These are phyloP conservation scores for Arthrobotrys musiformis DNA, from an alignment of 2,329 filamentous ascomycete species.

Conservation along the genomic window DNA sequence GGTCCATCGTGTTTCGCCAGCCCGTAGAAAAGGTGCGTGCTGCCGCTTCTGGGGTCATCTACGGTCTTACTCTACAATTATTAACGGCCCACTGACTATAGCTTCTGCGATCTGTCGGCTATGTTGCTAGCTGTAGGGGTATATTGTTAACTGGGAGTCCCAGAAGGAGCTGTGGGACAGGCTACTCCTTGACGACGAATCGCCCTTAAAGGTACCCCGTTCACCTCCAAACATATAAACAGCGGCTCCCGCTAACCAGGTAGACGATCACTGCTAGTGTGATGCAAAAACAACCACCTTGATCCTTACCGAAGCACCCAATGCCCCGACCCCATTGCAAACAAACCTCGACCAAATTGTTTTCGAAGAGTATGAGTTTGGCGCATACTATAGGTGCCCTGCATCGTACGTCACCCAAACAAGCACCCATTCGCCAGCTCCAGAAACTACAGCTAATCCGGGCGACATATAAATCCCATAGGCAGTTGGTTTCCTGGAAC, in stretches of 20 bases:
- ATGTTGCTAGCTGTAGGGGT: slow-evolving; percentile 68
- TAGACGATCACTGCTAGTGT: slow-evolving; percentile 65
- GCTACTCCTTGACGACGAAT: slow-evolving; percentile 79
- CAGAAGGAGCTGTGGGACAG: slow-evolving; percentile 96
- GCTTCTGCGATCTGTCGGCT: neutral
- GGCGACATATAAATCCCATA: neutral
- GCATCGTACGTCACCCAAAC: slow-evolving; percentile 67
- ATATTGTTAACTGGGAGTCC: slow-evolving; percentile 94
- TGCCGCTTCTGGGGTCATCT: neutral
- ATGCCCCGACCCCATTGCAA: slow-evolving; percentile 81
- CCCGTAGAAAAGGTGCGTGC: slow-evolving; percentile 78
- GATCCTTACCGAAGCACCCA: slow-evolving; percentile 85
- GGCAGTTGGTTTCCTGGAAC: slow-evolving; percentile 79
- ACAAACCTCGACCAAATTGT: slow-evolving; percentile 94
- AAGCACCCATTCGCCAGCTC: neutral
- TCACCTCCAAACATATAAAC: slow-evolving; percentile 57
- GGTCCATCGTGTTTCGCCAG: slow-evolving; percentile 84
- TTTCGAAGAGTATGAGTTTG: slow-evolving; percentile 96
- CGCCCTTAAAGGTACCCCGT: slow-evolving; percentile 67
- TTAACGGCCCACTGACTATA: slow-evolving; percentile 36
- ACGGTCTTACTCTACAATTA: neutral
- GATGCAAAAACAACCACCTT: slow-evolving; percentile 85
- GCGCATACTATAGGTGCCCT: slow-evolving; percentile 80
- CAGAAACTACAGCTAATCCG: neutral
- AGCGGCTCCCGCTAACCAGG: neutral